Percentiles rank a stretch among this genome's conserved stretches.
Evolutionary conservation across 768 basidiomycete species (phyloP).

Genomic region (Suillus alpinus): DNA sequence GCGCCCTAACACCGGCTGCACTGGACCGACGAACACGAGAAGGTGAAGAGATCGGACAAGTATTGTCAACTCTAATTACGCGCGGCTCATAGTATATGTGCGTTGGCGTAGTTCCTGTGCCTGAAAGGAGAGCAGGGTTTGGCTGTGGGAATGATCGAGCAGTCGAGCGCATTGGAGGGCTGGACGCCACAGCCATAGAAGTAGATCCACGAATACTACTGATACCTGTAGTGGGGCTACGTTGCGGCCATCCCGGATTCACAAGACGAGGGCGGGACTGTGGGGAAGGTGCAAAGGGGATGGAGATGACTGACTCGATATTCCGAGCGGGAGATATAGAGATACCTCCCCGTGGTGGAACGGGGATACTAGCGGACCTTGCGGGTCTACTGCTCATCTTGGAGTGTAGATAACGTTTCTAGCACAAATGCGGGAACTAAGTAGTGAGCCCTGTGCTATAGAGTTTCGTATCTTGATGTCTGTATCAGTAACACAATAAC

Average conservation of each 20-base stretch:
- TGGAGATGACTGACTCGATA: constrained; percentile 65
- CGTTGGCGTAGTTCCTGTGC: constrained; percentile 30
- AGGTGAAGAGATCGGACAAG: constrained; percentile 46
- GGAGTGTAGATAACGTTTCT: background rate
- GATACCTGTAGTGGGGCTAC: constrained; percentile 29
- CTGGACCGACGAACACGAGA: constrained; percentile 48
- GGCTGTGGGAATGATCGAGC: constrained; percentile 42
- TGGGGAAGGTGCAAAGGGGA: constrained; percentile 45
- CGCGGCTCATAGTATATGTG: constrained; percentile 56
- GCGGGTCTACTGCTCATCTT: constrained; percentile 50
- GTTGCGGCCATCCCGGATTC: constrained; percentile 30
- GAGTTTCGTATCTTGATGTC: background rate
- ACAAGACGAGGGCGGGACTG: constrained; percentile 41
- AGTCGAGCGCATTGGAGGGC: constrained; percentile 39
- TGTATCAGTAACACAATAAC: background rate
- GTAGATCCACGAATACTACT: constrained; percentile 36
- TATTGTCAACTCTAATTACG: constrained; percentile 57
- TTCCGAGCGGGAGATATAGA: constrained; percentile 50
- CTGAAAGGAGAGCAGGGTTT: constrained; percentile 24
- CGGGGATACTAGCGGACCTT: constrained; percentile 67
- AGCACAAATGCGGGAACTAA: background rate
- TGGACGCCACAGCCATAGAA: constrained; percentile 25
- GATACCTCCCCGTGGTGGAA: constrained; percentile 45
- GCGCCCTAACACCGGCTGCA: constrained; percentile 29
- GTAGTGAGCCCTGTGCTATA: background rate